A percentile compares a stretch with the other conserved stretches of the same genome.
Conservation (phyloP, 2,329 filamentous ascomycete genomes). For the Trichoderma oligosporum region DNA sequence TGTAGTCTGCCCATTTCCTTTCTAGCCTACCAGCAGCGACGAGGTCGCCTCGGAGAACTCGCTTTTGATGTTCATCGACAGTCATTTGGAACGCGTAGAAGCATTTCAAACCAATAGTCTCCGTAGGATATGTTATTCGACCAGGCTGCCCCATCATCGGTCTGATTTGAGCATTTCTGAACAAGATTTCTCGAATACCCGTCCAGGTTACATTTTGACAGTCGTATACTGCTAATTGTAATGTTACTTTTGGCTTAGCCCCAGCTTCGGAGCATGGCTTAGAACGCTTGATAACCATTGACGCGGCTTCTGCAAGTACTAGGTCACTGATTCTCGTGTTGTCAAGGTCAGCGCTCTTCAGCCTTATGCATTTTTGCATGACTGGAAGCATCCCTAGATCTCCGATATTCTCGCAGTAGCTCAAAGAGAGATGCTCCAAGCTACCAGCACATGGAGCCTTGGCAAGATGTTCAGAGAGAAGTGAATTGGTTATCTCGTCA, state of each 20-base stretch:
- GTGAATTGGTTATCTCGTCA: constrained; percentile 67
- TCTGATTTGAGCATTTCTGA: constrained; percentile 72
- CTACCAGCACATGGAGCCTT: constrained; percentile 67
- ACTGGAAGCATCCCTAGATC: constrained; percentile 81
- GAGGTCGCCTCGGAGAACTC: constrained; percentile 74
- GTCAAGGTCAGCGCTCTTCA: constrained; percentile 78
- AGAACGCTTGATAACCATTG: constrained; percentile 67
- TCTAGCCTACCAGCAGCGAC: constrained; percentile 73
- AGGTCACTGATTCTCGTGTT: constrained; percentile 90
- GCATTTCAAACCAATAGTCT: constrained; percentile 84
- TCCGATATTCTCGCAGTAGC: constrained; percentile 82
- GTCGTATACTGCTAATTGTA: constrained; percentile 82
- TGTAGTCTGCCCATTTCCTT: constrained; percentile 88
- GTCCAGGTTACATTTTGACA: constrained; percentile 92
- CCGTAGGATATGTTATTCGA: constrained; percentile 60
- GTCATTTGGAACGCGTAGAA: constrained; percentile 96
- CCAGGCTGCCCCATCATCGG: constrained; percentile 42
- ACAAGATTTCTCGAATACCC: constrained; percentile 80
- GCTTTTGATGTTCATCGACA: constrained; percentile 87
- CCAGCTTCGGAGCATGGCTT: constrained; percentile 39
- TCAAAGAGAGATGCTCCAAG: constrained; percentile 79
- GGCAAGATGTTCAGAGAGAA: constrained; percentile 69
- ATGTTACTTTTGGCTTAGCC: constrained; percentile 53
- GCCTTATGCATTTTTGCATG: constrained; percentile 66
- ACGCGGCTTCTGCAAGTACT: constrained; percentile 76